These are phyloP conservation scores for Vicia faba DNA, from an alignment of 306 rosid species.

Conservation along the genomic window DNA sequence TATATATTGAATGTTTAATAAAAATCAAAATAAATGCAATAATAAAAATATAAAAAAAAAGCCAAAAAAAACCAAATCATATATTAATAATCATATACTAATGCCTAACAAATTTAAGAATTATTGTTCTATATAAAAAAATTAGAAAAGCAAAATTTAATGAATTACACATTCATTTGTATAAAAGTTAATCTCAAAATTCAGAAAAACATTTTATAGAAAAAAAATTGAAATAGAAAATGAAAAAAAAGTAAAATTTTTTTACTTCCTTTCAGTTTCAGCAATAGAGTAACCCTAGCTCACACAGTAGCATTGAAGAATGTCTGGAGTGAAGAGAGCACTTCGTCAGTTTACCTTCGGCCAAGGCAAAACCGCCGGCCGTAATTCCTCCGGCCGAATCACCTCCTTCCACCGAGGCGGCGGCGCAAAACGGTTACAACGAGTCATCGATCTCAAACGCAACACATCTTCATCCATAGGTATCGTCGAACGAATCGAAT, in stretches of 20 bases:
- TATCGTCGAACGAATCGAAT: slow-evolving; percentile 52
- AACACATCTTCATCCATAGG: slow-evolving; percentile 46
- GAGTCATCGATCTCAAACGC: slow-evolving; percentile 51
- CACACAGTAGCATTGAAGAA: neutral
- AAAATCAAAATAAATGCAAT: too few species aligned
- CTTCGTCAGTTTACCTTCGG: slow-evolving; percentile 44
- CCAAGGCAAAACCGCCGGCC: slow-evolving; percentile 41
- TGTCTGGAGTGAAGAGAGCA: slow-evolving; percentile 44
- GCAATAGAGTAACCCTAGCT: neutral
- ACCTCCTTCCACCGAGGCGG: slow-evolving; percentile 49
- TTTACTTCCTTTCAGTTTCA: neutral
- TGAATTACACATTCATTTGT: too few species aligned
- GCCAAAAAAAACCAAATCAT: too few species aligned
- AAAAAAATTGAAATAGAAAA: neutral
- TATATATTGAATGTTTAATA: too few species aligned
- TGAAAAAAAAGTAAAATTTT: neutral
- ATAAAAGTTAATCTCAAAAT: too few species aligned
- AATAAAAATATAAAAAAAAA: too few species aligned
- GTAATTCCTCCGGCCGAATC: slow-evolving; percentile 43
- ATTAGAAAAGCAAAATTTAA: too few species aligned
- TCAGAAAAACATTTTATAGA: too few species aligned
- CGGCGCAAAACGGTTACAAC: slow-evolving; percentile 48
- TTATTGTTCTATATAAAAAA: too few species aligned
- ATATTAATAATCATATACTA: too few species aligned
- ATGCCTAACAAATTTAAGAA: too few species aligned